Evolutionary conservation across 257 asterid genomes (phyloP).

Genomic region (Nicotiana tabacum): DNA sequence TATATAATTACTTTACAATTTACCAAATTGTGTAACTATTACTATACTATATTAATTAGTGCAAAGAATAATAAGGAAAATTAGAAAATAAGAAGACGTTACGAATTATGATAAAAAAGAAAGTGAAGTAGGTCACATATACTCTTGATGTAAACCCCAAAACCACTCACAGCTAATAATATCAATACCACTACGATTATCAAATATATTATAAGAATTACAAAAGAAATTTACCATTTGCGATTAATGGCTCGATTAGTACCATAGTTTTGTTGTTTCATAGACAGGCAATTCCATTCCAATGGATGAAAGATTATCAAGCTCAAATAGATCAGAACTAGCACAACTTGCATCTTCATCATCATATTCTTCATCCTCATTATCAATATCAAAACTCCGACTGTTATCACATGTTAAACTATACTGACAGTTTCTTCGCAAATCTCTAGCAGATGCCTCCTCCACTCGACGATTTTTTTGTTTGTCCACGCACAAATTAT

Average conservation of each 20-base stretch:
- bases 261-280: constrained; percentile 47
- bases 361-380: constrained; percentile 19
- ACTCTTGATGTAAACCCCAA: constrained; percentile 54
- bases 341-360: constrained; percentile 67
- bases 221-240: constrained; percentile 42
- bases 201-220: constrained; percentile 7
- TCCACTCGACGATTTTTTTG: constrained; percentile 51
- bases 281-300: constrained; percentile 75
- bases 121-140: constrained; percentile 6
- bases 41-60: no score
- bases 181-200: constrained; percentile 18
- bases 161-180: constrained; percentile 39
- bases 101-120: not conserved
- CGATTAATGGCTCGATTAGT: constrained; percentile 36
- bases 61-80: not conserved
- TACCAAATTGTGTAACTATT: no score
- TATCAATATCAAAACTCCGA: no score
- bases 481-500: not conserved
- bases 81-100: not conserved
- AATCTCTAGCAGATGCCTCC: constrained; percentile 47
- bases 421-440: constrained; percentile 51
- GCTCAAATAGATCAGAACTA: constrained; percentile 77
- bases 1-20: no score
- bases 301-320: constrained; percentile 62
- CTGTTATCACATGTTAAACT: constrained; percentile 13